phyloP scores from a whole-genome alignment of 768 basidiomycete genomes.

The Lactarius akahatsu region DNA sequence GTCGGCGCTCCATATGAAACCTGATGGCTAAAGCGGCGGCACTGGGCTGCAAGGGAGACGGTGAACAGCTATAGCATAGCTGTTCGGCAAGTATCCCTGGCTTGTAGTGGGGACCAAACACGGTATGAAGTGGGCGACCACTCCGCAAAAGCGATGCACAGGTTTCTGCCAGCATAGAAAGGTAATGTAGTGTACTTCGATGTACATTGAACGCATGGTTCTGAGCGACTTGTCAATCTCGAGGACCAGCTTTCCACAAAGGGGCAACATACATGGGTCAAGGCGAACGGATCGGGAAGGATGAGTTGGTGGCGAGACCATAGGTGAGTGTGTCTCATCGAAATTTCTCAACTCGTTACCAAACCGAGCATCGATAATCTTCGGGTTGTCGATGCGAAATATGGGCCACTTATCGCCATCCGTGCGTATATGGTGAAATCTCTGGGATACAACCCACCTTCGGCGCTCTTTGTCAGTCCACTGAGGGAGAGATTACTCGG shows the following conservation, averaged over 20 bases:
- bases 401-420: slow-evolving; percentile 19
- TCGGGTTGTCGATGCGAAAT: slow-evolving; percentile 14
- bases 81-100: slow-evolving; percentile 16
- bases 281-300: slow-evolving; percentile 27
- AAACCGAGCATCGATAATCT: slow-evolving; percentile 1
- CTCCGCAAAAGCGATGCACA: slow-evolving; percentile 18
- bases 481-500: too few species aligned
- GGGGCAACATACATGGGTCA: slow-evolving; percentile 19
- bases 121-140: slow-evolving; percentile 15
- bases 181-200: slow-evolving; percentile 22
- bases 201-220: slow-evolving; percentile 28
- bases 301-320: slow-evolving; percentile 29
- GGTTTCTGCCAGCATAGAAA: slow-evolving; percentile 20
- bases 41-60: neutral
- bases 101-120: slow-evolving; percentile 26
- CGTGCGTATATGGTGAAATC: slow-evolving; percentile 13
- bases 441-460: slow-evolving; percentile 27
- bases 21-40: neutral
- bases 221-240: slow-evolving; percentile 4
- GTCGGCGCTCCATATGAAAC: slow-evolving; percentile 12
- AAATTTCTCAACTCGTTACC: slow-evolving; percentile 14
- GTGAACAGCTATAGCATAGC: neutral
- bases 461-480: neutral
- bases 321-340: slow-evolving; percentile 7
- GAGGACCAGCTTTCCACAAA: neutral